Conservation (phyloP, 2,329 filamentous ascomycete genomes). For the Aspergillus intermedius region DNA sequence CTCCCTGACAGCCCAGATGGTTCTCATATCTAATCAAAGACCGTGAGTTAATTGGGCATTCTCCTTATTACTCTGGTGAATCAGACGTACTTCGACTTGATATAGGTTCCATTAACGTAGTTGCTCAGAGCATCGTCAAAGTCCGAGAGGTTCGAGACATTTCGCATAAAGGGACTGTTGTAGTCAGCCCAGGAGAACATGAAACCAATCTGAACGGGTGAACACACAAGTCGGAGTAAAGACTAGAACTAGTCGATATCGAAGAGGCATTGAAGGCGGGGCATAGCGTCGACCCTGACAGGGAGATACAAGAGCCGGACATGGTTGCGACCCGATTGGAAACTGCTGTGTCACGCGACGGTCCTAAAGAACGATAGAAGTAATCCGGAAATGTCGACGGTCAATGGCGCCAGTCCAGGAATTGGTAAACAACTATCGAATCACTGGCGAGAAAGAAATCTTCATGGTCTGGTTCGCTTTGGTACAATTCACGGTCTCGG, state of each 20-base stretch:
- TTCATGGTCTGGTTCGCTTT: background rate
- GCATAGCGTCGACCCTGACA: constrained; percentile 64
- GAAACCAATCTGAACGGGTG: background rate
- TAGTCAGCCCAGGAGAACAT: constrained; percentile 16
- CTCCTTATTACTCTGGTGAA: background rate
- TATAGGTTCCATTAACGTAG: constrained; percentile 70
- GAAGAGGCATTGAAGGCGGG: constrained; percentile 66
- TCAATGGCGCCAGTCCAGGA: background rate
- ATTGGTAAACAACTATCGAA: background rate
- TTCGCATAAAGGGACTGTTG: constrained; percentile 72
- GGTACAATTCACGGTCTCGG: background rate
- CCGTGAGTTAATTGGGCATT: background rate
- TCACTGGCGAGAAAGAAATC: background rate
- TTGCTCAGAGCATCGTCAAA: constrained; percentile 69
- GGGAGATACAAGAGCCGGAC: constrained; percentile 54
- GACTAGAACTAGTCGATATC: constrained; percentile 56
- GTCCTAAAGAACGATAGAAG: constrained; percentile 1
- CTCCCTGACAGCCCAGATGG: constrained; percentile 69
- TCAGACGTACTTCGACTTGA: constrained; percentile 63
- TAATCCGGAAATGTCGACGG: background rate
- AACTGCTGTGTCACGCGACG: constrained; percentile 1
- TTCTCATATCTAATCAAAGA: constrained; percentile 63
- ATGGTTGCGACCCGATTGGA: constrained; percentile 22
- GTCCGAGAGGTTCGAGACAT: constrained; percentile 65
- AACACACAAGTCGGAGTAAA: constrained; percentile 61